Base-by-base conservation (phyloP, 768 basidiomycete genomes). In the Pleurotus cornucopiae region DNA sequence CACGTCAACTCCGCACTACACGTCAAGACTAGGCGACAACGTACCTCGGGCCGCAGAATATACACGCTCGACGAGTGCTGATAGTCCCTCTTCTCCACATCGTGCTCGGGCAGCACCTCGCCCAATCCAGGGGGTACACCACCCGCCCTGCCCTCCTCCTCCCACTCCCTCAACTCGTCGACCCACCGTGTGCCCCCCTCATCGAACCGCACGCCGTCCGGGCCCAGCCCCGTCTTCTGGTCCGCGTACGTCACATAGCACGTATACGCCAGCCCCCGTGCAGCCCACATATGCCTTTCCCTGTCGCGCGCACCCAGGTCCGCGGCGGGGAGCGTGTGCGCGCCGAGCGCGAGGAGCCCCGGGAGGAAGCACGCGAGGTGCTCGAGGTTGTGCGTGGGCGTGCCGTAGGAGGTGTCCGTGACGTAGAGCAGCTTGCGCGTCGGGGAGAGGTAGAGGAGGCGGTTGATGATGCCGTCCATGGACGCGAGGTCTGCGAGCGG, bases 241-340 rank as follows among this genome's bases (percentile, higher is more conserved):
- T 91, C 89, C 1, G 84, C 85, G 63, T 90, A 91, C 49, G 81
- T 77, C 25, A 84, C 63, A 71, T 81, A 89, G 64, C 89, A 91
- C 12, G 77, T 85, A 63, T 87, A 80, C 38, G 85, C 84, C 26
- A 91, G 73, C 11, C 88, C 89, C 64, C 88, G 79, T 1, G 89
- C 89, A 4, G 85, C 89, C 84, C 86, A 90, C 56, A 82, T 70
- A 63, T 90, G 88, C 25, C 85, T 64, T n/a, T 86, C 67, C 30
- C 68, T 70, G 6, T 70, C 69, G 4, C 65, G 58, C 2, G 61
- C 54, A 0, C 71, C 48, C 12, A 78, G 69, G 41, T 69, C 65
- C 9, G 9, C 11, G 5, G 23, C 23, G 13, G 55, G 65, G 34
- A 85, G 73, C 3, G 75, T 76, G 56, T 78, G 69, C 2, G 76